Evolutionary conservation across 1,284 basidiomycete species (phyloP), one percentile per base, ranked within the genome.

Genomic region (Apiotrichum montevideense): DNA sequence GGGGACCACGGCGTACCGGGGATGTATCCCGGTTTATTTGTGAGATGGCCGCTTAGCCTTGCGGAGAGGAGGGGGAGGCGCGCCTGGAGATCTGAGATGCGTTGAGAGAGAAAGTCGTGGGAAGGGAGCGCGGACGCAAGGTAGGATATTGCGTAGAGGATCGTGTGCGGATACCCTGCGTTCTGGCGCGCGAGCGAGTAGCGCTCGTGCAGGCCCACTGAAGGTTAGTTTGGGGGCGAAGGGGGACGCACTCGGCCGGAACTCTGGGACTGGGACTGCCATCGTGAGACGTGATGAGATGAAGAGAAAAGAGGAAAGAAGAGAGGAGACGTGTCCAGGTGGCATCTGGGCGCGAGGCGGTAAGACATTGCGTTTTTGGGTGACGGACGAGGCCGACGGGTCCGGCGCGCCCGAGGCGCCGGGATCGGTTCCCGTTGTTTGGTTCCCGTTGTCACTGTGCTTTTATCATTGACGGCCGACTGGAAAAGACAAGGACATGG

Each of bases 261-360:
- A 29, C 29, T 29, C 29, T 29, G 29, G 29, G 29, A 29, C 29
- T 29, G 29, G 29, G 29, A 29, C 29, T 29, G 29, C 29, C 29
- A 29, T 29, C 29, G 29, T 29, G 29, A 29, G 29, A 29, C 29
- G 29, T 29, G 29, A 14, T 21, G 13, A 2, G 8, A 46, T 29
- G 6, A 35, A 54, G 35, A 3, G 6, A 72, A 70, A 70, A 29
- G 29, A 29, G 29, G 3, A 29, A 3, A 29, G 29, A 29, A 29
- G 29, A 29, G 21, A 21, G 21, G 29, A 29, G 29, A 29, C 29
- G 29, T 29, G 29, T 29, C 29, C 29, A 29, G 29, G 29, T 29
- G 29, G 29, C 3, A 29, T 29, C 29, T 29, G 29, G 29, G 29
- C 29, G 29, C 29, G 29, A 29, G 29, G 29, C 29, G 29, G 29